Evolutionary conservation across 805 yeast species (phyloP).

Genomic region (Wickerhamiella dianesei): DNA sequence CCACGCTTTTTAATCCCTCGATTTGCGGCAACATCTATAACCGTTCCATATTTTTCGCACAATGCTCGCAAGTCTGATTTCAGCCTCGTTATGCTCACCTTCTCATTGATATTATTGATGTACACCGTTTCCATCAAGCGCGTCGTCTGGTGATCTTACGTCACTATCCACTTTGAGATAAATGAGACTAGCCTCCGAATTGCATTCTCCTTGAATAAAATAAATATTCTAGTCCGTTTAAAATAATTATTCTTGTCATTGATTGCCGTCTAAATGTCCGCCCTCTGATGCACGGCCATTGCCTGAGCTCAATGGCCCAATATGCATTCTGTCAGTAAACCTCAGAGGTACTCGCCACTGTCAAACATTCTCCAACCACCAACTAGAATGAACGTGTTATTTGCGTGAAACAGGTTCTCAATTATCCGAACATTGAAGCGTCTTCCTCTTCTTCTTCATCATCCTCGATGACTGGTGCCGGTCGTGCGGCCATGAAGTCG

Average conservation of each 20-base stretch:
- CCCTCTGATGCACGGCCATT: too few relatives aligned
- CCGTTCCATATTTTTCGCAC: slow-evolving; percentile 35
- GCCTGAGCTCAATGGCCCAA: too few relatives aligned
- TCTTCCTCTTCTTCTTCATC: slow-evolving; percentile 62
- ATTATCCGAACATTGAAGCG: slow-evolving; percentile 45
- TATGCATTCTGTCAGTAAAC: too few relatives aligned
- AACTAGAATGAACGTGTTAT: too few relatives aligned
- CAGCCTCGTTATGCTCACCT: slow-evolving; percentile 40
- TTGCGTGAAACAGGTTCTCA: too few relatives aligned
- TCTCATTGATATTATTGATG: slow-evolving; percentile 60
- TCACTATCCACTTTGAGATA: not conserved
- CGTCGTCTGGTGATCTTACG: not conserved
- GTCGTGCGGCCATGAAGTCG: slow-evolving; percentile 37
- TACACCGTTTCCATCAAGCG: slow-evolving; percentile 31
- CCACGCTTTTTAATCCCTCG: slow-evolving; percentile 58
- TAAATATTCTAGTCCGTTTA: too few relatives aligned
- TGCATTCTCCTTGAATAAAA: too few relatives aligned
- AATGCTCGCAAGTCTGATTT: slow-evolving; percentile 30
- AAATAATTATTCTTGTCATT: too few relatives aligned
- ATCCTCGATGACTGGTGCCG: slow-evolving; percentile 35
- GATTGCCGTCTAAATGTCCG: too few relatives aligned
- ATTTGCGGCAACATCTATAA: slow-evolving; percentile 41
- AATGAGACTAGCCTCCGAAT: too few relatives aligned
- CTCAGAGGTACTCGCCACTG: too few relatives aligned
- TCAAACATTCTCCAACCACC: too few relatives aligned